These are phyloP conservation scores for Rhizopogon rudus DNA, from an alignment of 768 basidiomycete genomes.

Conservation along the genomic window DNA sequence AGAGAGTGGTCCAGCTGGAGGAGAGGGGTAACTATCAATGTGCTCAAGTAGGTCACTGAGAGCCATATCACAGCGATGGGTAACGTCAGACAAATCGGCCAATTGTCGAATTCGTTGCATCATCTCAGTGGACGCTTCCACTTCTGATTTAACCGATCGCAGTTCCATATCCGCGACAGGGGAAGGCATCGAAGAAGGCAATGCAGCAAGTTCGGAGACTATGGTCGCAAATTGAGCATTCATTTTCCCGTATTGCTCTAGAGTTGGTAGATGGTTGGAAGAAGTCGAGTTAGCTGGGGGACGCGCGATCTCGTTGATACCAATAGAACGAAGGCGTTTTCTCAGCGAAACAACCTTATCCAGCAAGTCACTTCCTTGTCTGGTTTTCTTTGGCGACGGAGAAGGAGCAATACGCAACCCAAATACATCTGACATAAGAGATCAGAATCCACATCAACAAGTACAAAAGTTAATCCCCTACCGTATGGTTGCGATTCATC, in stretches of 20 bases:
- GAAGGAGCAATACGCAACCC: conserved; percentile 36
- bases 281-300: conserved; percentile 30
- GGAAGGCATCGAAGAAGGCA: conserved; percentile 42
- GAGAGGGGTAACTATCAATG: conserved; percentile 75
- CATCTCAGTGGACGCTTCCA: conserved; percentile 44
- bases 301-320: conserved; percentile 48
- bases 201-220: conserved; percentile 35
- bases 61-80: conserved; percentile 62
- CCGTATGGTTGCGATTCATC: conserved; percentile 6
- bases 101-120: conserved; percentile 50
- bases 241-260: conserved; percentile 43
- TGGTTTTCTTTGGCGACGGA: conserved; percentile 26
- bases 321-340: conserved; percentile 56
- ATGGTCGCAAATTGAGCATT: conserved; percentile 43
- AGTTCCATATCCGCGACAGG: conserved; percentile 49
- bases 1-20: conserved; percentile 45
- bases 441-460: conserved; percentile 2
- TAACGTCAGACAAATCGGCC: conserved; percentile 43
- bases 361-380: conserved; percentile 42
- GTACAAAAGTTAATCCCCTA: conserved; percentile 6
- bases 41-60: conserved; percentile 84
- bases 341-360: conserved; percentile 48
- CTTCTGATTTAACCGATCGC: conserved; percentile 53
- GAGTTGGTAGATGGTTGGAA: conserved; percentile 46
- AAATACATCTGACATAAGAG: conserved; percentile 50